Evolutionary conservation across 2,329 filamentous ascomycete genomes (phyloP), one percentile per base, ranked within the genome.

Genomic region (Cyclaneusma minus): DNA sequence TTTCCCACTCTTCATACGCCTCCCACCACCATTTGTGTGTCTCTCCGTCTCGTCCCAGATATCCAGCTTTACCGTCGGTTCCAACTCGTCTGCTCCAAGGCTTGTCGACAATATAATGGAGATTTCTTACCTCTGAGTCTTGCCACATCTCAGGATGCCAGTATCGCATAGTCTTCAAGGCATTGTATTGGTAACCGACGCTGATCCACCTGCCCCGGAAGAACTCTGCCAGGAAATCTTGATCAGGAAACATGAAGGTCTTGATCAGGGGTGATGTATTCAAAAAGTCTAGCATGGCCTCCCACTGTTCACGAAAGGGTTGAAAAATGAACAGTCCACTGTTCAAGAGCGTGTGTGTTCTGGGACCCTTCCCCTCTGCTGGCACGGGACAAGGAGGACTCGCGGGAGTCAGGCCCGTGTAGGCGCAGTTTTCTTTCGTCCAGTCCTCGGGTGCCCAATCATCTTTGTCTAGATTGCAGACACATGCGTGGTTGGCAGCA

Each of bases 401-500:
- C 0, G 53, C 50, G 29, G 58, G 49, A 2, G 35, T 39, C 40
- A 64, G 60, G 3, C 47, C 43, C 0, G 62, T 63, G 40, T 64
- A 70, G 29, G 62, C 65, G 45, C 68, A 72, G 48, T 68, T 60
- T 17, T 48, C 41, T 5, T 56, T 56, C 5, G 54, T 43, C 69
- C 79, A 91, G 47, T 79, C 55, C 20, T 54, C 48, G 0, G 82
- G 81, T 47, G 89, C 89, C 53, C 87, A 80, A 13, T 64, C 42
- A 48, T 79, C 81, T 33, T 64, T 60, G 33, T 82, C 56, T 11
- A 81, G 79, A 49, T 89, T 89, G 56, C 82, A 89, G 9, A 82
- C 71, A 50, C 82, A 89, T 7, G 80, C 81, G 51, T 85, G 79
- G 39, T 70, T 70, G 4, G 81, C 80, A 4, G 80, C 82, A 49